These are phyloP conservation scores for Venturia nashicola DNA, from an alignment of 2,329 filamentous ascomycete species.

Conservation along the genomic window DNA sequence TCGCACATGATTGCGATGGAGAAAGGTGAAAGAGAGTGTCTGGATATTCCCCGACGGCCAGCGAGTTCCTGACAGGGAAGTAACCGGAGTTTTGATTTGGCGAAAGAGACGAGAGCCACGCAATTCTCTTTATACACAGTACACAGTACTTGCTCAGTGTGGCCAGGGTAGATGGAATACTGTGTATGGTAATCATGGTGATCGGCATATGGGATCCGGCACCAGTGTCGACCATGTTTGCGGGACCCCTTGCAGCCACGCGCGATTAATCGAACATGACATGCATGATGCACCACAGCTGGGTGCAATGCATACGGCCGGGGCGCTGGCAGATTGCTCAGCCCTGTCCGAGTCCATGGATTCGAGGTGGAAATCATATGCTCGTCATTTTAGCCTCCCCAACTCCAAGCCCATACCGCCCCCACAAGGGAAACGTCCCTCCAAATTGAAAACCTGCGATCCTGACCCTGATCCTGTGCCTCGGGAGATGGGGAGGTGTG, in stretches of 20 bases:
- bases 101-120: too few species aligned
- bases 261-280: not conserved
- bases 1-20: constrained; percentile 38
- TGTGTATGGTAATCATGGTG: too few species aligned
- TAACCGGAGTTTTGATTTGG: not conserved
- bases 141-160: too few species aligned
- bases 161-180: too few species aligned
- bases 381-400: constrained; percentile 4
- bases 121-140: too few species aligned
- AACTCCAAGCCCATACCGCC: not conserved
- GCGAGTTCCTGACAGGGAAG: not conserved
- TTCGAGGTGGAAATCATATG: not conserved
- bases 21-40: not conserved
- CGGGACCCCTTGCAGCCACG: not conserved
- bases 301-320: not conserved
- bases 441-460: not conserved
- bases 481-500: not conserved
- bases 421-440: not conserved
- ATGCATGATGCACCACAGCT: not conserved
- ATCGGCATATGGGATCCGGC: not conserved
- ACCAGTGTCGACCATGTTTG: not conserved
- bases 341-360: not conserved
- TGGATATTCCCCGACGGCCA: not conserved
- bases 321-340: not conserved
- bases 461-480: too few species aligned